Evolutionary conservation across 2,329 filamentous ascomycete genomes (phyloP), one percentile per base, ranked within the genome.

Genomic region (Lecanicillium sp.): DNA sequence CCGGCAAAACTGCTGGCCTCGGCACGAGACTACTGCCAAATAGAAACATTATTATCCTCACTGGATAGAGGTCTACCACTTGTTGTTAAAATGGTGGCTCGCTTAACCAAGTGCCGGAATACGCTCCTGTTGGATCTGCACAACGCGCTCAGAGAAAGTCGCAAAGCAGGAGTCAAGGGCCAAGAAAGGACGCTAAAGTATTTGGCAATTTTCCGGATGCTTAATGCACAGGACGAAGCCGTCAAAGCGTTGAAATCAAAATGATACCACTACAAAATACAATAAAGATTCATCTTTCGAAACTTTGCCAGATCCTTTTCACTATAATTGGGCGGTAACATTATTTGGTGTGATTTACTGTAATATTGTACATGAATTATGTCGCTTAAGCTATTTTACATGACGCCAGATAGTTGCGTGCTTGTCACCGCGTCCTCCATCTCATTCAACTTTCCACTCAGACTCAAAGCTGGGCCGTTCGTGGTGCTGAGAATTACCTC

Each of bases 401-500:
- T 78, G 43, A 68, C 64, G 16, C 66, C 67, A 37, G 68, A 63
- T 50, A 82, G 53, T 44, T 74, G 62, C 33, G 64, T 68, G 18
- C 71, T 64, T 32, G 68, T 66, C 34, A 83, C 58, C 35, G 63
- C 66, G 44, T 77, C 77, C 43, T 76, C 71, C 4, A 72, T 68
- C 38, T 80, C 70, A 51, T 65, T 78, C 59, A 92, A 84, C 39
- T 83, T 78, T 41, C 89, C 90, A 56, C 77, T 94, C 58, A 98
- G 64, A 57, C 81, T 87, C 67, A 98, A 78, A 1, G 87, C 90
- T 2, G 92, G 89, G 2, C 83, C 80, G 55, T 92, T 73, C 6
- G 90, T 94, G 11, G 88, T 87, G 67, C 85, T 90, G 52, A 98
- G 65, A 25, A 96, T 84, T 57, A 80, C 70, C 56, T 80, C 76